Evolutionary conservation across 495 filamentous ascomycete species (phyloP), one percentile per base, ranked within the genome.

Genomic region (Echria macrotheca): DNA sequence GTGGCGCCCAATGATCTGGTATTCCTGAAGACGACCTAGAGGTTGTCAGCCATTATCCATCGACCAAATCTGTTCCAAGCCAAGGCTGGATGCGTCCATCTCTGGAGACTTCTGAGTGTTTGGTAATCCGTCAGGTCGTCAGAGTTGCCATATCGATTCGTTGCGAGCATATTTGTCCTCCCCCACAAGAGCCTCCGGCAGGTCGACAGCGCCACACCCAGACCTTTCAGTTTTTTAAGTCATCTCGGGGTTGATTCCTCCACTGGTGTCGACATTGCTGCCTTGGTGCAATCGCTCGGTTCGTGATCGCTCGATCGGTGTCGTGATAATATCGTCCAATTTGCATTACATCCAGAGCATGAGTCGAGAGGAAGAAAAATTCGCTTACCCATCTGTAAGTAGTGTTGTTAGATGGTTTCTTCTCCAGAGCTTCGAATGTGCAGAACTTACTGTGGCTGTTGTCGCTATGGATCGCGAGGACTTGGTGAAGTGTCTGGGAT

Each of bases 1-100:
- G 74, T 96, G 91, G 77, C 94, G 94, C 77, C 93, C 93, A 64
- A 98, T 96, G 75, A 98, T 93, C 81, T 96, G 94, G 82, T 96
- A 98, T 81, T 98, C 93, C 68, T 83, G 87, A 75, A 98, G 91
- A 81, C 94, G 91, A 84, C 91, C 93, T 95, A 71, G 23, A 38
- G 31, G 38, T 22, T 59, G 55, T 66, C 40, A 63, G 57, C 38
- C 18, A 7, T 8, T 25, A 11, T 26, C 47, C 5, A 14, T 15
- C 40, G 26, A 33, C 14, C 14, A 24, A 22, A 18, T 24, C 31
- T 7, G 1, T 12, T 8, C 5, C n/a, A 15, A 24, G 5, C 25
- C 3, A 9, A 9, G 11, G 19, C 7, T 14, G 25, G 15, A 18
- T 6, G 42, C 42, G n/a, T 14, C 42, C 10, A 22, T 23, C 11